Evolutionary conservation across 768 basidiomycete genomes (phyloP), one percentile per base, ranked within the genome.

Genomic region (Naganishia randhawae): DNA sequence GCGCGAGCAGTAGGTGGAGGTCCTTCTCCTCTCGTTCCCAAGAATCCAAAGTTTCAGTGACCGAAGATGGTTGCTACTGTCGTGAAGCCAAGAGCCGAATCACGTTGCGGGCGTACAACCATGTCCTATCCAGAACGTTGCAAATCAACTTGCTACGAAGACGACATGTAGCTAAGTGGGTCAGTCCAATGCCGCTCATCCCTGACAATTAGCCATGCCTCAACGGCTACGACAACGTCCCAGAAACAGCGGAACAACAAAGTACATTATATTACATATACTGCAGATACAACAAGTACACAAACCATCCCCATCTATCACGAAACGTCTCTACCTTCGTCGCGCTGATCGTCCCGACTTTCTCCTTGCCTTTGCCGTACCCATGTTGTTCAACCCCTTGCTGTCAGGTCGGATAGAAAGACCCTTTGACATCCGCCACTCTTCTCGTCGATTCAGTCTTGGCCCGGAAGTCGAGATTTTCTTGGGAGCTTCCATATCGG

Each of bases 381-480:
- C 74, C 62, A 69, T 70, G 22, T 63, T 71, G 67, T 76, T 77
- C 69, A 72, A 57, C 5, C 75, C 77, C 45, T 71, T 69, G 22
- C 51, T 48, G 33, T 73, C 73, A 4, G 74, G 74, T 51, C 73
- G 71, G 11, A 73, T 69, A 1, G 70, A 63, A 73, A 80, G 73
- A 33, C 92, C 92, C 77, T 92, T 94, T 27, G 91, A 88, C 66
- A 81, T 81, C 76, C 91, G 82, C 92, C 92, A 94, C 71, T 86
- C 83, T 76, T 92, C 91, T 71, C 89, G 83, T 69, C 92, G 83
- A 54, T 89, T 89, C 57, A 84, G 82, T 35, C 91, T 86, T 2
- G 87, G 85, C 14, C 91, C 92, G 73, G 92, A 90, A 2, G 92
- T 94, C 10, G 91, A 92, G 70, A 92, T 83, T 25, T 80, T 81